Evolutionary conservation across 441 rosid genomes (phyloP), one percentile per base, ranked within the genome.

Genomic region (Pelargonium fulgidum): DNA sequence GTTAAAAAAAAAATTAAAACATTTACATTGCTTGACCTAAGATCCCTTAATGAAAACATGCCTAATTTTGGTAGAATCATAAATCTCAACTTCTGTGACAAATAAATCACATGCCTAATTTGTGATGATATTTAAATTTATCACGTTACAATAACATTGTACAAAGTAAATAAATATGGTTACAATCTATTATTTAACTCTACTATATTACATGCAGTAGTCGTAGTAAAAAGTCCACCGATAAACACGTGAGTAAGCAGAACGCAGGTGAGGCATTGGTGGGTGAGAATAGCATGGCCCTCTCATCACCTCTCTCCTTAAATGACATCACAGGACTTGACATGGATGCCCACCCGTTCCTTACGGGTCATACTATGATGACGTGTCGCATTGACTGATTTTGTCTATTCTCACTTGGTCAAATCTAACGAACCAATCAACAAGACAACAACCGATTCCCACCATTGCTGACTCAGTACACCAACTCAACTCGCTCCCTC

Each of bases 401-500:
- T 14, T n/a, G 7, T 52, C 59, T 52, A 7, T 0, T 33, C 59
- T 14, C 59, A 17, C 8, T 52, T 14, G 19, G 59, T 52, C 59
- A 50, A 50, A 50, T 29, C 36, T 29, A 29, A 29, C 36, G 19
- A 3, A 14, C 59, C 59, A 52, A 52, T 52, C 59, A 52, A 14
- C 20, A 52, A 52, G 39, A 33, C 39, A 33, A 5, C 39, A 33
- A 33, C 59, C 20, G 59, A n/a, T 52, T 52, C 59, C 59, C 59
- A 13, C 59, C 59, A 52, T 16, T 52, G 14, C 59, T 52, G 59
- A 52, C 59, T 52, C 59, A 52, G 59, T 52, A 52, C 19, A 52
- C 59, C 59, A 52, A 52, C 59, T 52, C 59, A 36, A 54, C 77
- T 52, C 67, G 54, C 72, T 63, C 19, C n/a, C 22, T 8, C 26